These are phyloP conservation scores for Amanita polypyramis DNA, from an alignment of 768 basidiomycete genomes.

Conservation along the genomic window DNA sequence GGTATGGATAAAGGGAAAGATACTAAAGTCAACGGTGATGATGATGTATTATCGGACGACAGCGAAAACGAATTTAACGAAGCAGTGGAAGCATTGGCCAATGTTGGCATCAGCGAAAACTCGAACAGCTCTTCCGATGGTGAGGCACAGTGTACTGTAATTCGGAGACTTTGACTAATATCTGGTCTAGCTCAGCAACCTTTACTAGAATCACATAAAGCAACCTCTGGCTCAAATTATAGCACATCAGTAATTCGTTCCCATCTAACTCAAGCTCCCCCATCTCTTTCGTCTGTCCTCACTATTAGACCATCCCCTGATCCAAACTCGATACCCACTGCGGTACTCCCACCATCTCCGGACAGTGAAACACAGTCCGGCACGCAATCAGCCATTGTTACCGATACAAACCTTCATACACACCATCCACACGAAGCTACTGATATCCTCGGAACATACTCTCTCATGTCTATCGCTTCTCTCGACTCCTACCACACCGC, in stretches of 20 bases:
- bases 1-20: slow-evolving; percentile 60
- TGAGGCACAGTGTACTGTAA: slow-evolving; percentile 7
- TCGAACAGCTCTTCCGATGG: slow-evolving; percentile 36
- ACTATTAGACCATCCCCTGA: slow-evolving; percentile 53
- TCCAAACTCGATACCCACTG: slow-evolving; percentile 33
- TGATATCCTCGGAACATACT: slow-evolving; percentile 32
- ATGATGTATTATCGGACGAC: slow-evolving; percentile 35
- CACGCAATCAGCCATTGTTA: slow-evolving; percentile 13
- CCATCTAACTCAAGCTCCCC: slow-evolving; percentile 23
- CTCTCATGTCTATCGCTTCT: slow-evolving; percentile 45
- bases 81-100: slow-evolving; percentile 43
- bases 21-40: slow-evolving; percentile 26
- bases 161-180: neutral
- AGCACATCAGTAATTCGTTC: slow-evolving; percentile 59
- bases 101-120: slow-evolving; percentile 36
- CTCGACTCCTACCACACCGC: slow-evolving; percentile 62
- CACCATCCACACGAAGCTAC: slow-evolving; percentile 11
- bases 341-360: slow-evolving; percentile 26
- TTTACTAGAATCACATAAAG: slow-evolving; percentile 30
- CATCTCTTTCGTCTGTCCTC: slow-evolving; percentile 61
- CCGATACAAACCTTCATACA: slow-evolving; percentile 8
- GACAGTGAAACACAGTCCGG: slow-evolving; percentile 13
- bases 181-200: slow-evolving; percentile 38
- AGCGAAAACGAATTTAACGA: slow-evolving; percentile 64
- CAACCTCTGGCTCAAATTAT: slow-evolving; percentile 42